These are phyloP conservation scores for Clohesyomyces aquaticus DNA, from an alignment of 495 filamentous ascomycete species.

Conservation along the genomic window DNA sequence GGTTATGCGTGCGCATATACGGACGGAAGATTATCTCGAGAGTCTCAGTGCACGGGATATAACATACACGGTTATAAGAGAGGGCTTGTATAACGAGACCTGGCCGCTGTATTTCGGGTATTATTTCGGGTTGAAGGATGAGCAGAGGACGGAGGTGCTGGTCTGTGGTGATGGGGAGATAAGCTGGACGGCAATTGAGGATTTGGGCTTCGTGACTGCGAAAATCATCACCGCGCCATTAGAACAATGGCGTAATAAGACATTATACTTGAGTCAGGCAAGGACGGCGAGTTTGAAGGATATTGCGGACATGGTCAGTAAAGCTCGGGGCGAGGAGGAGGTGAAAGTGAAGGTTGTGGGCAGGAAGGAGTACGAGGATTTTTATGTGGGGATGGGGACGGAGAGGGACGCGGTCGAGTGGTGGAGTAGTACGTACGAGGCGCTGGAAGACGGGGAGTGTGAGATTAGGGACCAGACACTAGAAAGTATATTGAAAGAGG, in stretches of 20 bases:
- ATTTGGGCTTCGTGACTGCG: constrained; percentile 52
- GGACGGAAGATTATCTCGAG: constrained; percentile 62
- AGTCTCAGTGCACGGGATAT: constrained; percentile 45
- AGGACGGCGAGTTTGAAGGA: constrained; percentile 45
- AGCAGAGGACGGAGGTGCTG: constrained; percentile 42
- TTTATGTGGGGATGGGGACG: constrained; percentile 49
- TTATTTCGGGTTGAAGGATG: constrained; percentile 51
- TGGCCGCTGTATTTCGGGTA: constrained; percentile 72
- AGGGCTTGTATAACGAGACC: constrained; percentile 69
- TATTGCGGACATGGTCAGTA: constrained; percentile 49
- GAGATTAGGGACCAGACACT: constrained; percentile 49
- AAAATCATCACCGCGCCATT: constrained; percentile 41
- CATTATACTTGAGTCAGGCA: constrained; percentile 48
- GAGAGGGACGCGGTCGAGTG: constrained; percentile 47
- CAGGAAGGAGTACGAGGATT: constrained; percentile 48
- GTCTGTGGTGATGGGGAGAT: constrained; percentile 51
- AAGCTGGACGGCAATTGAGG: constrained; percentile 52
- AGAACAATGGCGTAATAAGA: constrained; percentile 46
- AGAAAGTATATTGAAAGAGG: constrained; percentile 45
- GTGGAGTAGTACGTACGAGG: constrained; percentile 54
- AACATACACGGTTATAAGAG: constrained; percentile 59
- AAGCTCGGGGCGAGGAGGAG: constrained; percentile 44
- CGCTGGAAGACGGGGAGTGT: constrained; percentile 51
- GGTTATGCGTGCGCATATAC: constrained; percentile 72
- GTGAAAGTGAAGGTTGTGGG: constrained; percentile 47